Evolutionary conservation across 345 rosid genomes (phyloP), one percentile per base, ranked within the genome.

Genomic region (Adansonia digitata): DNA sequence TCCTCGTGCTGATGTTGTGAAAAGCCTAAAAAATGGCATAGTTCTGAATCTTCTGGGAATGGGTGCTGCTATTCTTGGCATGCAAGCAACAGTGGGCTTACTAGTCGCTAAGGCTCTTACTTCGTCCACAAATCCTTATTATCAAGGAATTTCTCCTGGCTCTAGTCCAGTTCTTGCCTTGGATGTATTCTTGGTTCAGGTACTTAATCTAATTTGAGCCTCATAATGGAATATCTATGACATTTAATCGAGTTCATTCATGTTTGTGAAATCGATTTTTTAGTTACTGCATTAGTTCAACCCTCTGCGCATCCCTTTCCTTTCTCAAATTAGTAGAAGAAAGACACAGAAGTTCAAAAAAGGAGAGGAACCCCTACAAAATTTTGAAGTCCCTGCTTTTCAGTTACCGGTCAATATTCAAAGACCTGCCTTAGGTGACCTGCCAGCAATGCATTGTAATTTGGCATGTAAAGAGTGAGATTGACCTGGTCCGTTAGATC

Each of bases 141-240:
- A 88, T 83, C 99, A 93, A 78, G 94, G 94, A 72, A 82, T 93
- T 42, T 64, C 98, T 27, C 97, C 97, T 2, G 97, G 97, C 57
- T 86, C 81, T 71, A 85, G 86, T 45, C 98, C 99, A 0, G 97
- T 93, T 69, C 92, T 96, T 45, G 97, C 99, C 14, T 84, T 93
- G 78, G 99, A 96, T 76, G 98, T 96, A 35, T 96, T 93, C 88
- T 82, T 96, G 67, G 99, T 96, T 78, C 99, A 93, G 99, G 99
- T 90, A 90, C 42, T 39, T 7, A 39, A 75, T 75, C 59, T 46
- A 57, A 29, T 73, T 42, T 46, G 24, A 17, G 57, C 24, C 43
- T 57, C 42, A 20, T 24, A 22, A 15, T 51, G 24, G 34, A 26
- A 14, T 48, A 27, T 53, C 34, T 37, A 10, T 26, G 18, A 34